These are phyloP conservation scores for Orbilia oligospora DNA, from an alignment of 2,329 filamentous ascomycete genomes.

Conservation along the genomic window DNA sequence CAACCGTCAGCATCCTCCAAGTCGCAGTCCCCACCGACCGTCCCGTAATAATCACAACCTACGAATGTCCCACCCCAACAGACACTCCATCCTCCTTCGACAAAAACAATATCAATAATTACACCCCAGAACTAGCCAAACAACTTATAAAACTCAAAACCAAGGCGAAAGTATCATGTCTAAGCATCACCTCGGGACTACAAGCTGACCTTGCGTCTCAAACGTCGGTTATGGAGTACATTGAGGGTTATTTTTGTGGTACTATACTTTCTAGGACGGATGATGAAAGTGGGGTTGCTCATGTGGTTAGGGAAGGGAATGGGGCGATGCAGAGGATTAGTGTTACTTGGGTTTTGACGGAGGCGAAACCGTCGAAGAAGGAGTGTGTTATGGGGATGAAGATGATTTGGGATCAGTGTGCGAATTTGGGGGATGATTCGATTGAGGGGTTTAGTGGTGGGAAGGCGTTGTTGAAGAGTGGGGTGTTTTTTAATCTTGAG, in stretches of 20 bases:
- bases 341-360: not conserved
- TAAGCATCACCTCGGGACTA: not conserved
- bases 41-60: not conserved
- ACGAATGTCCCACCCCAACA: not conserved
- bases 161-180: not conserved
- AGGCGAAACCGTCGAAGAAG: slow-evolving; percentile 2
- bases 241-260: not conserved
- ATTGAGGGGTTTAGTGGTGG: slow-evolving; percentile 1
- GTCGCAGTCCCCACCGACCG: not conserved
- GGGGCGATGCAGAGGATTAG: slow-evolving; percentile 5
- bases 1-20: not conserved
- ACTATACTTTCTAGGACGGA: not conserved
- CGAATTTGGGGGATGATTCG: not conserved
- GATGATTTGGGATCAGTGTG: slow-evolving; percentile 24
- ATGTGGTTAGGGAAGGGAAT: not conserved
- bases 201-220: not conserved
- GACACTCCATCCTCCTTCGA: too few relatives aligned
- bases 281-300: not conserved
- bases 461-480: slow-evolving; percentile 14
- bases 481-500: slow-evolving; percentile 23
- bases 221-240: not conserved
- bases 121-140: not conserved
- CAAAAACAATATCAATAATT: too few relatives aligned
- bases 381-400: slow-evolving; percentile 1
- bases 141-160: not conserved